phyloP scores from a whole-genome alignment of 2,329 filamentous ascomycete genomes.

The Aspergillus hiratsukae region DNA sequence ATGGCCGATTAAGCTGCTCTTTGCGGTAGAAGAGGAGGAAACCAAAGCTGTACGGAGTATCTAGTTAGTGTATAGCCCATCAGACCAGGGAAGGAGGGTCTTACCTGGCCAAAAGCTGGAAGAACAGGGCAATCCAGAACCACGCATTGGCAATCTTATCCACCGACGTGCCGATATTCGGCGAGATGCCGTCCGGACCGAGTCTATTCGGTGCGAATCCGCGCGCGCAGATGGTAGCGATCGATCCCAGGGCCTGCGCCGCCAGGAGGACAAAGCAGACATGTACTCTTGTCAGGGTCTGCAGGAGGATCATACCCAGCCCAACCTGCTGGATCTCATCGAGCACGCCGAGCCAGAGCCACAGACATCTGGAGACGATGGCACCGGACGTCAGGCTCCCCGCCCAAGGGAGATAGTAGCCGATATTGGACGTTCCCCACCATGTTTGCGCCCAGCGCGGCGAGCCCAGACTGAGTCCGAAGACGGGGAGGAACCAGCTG shows the following conservation, averaged over 20 bases:
- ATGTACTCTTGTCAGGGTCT: constrained; percentile 60
- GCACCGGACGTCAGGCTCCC: constrained; percentile 50
- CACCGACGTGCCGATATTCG: constrained; percentile 51
- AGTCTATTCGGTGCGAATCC: constrained; percentile 56
- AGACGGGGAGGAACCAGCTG: constrained; percentile 63
- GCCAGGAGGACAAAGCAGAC: constrained; percentile 56
- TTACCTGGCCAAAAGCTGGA: constrained; percentile 56
- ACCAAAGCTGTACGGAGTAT: constrained; percentile 22
- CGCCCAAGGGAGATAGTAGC: constrained; percentile 58
- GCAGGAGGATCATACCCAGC: constrained; percentile 62
- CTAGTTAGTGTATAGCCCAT: not conserved
- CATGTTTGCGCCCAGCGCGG: constrained; percentile 64
- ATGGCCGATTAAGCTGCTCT: constrained; percentile 40
- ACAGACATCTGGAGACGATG: constrained; percentile 52
- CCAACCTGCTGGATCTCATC: constrained; percentile 62
- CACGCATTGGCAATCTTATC: constrained; percentile 44
- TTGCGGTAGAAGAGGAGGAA: constrained; percentile 40
- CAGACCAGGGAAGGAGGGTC: constrained; percentile 5
- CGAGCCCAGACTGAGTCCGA: constrained; percentile 60
- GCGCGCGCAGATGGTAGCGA: constrained; percentile 58
- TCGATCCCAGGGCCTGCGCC: constrained; percentile 57
- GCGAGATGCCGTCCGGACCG: constrained; percentile 58
- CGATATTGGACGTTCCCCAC: constrained; percentile 58
- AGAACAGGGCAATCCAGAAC: constrained; percentile 57
- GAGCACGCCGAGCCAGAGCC: constrained; percentile 63